These are phyloP conservation scores for Fragaria ananassa DNA, from an alignment of 306 rosid genomes.

Conservation along the genomic window DNA sequence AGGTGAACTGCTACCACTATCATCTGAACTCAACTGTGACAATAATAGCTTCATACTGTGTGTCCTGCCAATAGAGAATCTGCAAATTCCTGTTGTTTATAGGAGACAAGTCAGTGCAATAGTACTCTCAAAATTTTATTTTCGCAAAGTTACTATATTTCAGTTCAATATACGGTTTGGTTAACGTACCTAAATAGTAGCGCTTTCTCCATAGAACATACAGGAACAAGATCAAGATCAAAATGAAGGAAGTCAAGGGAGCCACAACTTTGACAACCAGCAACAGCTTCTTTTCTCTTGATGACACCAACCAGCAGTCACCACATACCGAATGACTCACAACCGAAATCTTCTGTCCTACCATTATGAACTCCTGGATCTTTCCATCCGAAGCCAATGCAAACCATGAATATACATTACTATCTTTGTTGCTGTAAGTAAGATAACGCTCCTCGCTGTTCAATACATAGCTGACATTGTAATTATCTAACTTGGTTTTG, in stretches of 20 bases:
- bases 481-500: constrained; percentile 1
- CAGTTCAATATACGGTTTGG: not conserved
- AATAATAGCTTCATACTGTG: constrained; percentile 6
- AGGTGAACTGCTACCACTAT: not conserved
- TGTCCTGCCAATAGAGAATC: not conserved
- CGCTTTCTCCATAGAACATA: constrained; percentile 8
- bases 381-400: constrained; percentile 19
- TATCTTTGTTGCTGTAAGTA: constrained; percentile 18
- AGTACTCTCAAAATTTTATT: not conserved
- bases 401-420: constrained; percentile 11
- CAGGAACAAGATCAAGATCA: not conserved
- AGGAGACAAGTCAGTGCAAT: not conserved
- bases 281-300: constrained; percentile 13
- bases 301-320: constrained; percentile 7
- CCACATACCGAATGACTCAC: constrained; percentile 17
- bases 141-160: not conserved
- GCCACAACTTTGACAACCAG: not conserved
- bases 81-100: constrained; percentile 8
- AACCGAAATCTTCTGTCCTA: constrained; percentile 12
- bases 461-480: constrained; percentile 14
- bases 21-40: not conserved
- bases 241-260: not conserved
- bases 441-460: constrained; percentile 13
- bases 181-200: constrained; percentile 13
- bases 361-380: constrained; percentile 18